Evolutionary conservation across 495 filamentous ascomycete genomes (phyloP).

Genomic region (Copromyces sp.): DNA sequence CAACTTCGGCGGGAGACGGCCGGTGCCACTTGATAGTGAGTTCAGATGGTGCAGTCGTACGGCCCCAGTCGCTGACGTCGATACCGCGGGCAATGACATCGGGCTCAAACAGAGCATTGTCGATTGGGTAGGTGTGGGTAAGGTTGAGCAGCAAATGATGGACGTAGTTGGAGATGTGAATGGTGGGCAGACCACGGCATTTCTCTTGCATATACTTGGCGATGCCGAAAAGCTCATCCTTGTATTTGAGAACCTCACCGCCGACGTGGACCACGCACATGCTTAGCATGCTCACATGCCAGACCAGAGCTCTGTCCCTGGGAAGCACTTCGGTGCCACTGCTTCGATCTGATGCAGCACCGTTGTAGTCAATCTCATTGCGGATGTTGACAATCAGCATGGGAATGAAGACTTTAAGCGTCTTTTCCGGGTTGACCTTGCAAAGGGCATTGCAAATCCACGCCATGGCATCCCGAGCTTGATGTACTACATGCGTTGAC

Average conservation of each 20-base stretch:
- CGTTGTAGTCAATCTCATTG: slow-evolving; percentile 93
- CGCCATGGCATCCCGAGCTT: slow-evolving; percentile 95
- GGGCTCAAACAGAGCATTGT: slow-evolving; percentile 76
- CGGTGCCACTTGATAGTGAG: slow-evolving; percentile 87
- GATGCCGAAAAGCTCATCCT: slow-evolving; percentile 80
- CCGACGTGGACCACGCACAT: slow-evolving; percentile 98
- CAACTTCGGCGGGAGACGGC: slow-evolving; percentile 64
- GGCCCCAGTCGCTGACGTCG: slow-evolving; percentile 70
- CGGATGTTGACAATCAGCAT: slow-evolving; percentile 84
- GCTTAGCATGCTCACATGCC: slow-evolving; percentile 94
- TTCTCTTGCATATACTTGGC: slow-evolving; percentile 92
- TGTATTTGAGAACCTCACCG: slow-evolving; percentile 75
- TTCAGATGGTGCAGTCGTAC: slow-evolving; percentile 53
- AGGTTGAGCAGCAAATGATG: slow-evolving; percentile 98
- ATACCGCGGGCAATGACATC: slow-evolving; percentile 40
- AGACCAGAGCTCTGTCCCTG: slow-evolving; percentile 83
- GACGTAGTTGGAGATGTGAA: slow-evolving; percentile 94
- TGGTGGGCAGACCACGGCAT: slow-evolving; percentile 83
- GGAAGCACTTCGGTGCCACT: slow-evolving; percentile 90
- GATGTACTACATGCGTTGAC: slow-evolving; percentile 92
- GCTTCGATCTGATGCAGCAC: slow-evolving; percentile 88
- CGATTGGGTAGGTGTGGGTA: slow-evolving; percentile 84
- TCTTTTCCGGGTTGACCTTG: slow-evolving; percentile 89
- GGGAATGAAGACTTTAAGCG: slow-evolving; percentile 79
- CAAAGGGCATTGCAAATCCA: slow-evolving; percentile 95